Base-by-base conservation (phyloP, 1,284 basidiomycete genomes). In the Cryptococcus sp. region DNA sequence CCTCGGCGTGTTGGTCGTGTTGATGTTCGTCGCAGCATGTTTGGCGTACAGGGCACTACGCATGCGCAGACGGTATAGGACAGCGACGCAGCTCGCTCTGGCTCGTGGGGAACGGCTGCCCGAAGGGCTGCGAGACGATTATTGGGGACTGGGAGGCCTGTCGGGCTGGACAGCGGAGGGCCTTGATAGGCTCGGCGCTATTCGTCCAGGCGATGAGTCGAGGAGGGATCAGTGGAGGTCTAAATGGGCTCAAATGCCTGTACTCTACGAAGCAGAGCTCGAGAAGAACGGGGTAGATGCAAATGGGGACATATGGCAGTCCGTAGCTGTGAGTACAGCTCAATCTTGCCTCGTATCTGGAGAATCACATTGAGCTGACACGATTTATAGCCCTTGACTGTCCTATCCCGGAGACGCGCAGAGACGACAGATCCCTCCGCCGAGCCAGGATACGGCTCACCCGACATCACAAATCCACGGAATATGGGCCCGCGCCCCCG, bases 1-100 rank as follows among this genome's bases (percentile, higher is more conserved):
- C 46, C 69, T 76, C n/a, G 74, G 69, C 23, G 69, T 75, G 15
- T 60, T 76, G 15, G 65, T 73, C 38, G 57, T 71, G 25, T 61
- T 76, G 17, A 58, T 75, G 39, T 35, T 60, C 15, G 52, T 73
- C 19, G 74, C 72, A 3, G 67, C 60, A 7, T 65, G 65, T 30
- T 52, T 76, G 13, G 68, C 69, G 13, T 54, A 62, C 20, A 62
- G 72, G 30, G 64, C 67, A 3, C 67, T 70, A 49, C 63, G 70
- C 25, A 60, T 72, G 41, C 61, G 74, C 23, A 54, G 72, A 19
- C 67, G 69, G 35, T 75, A 73, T 56, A 65, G 72, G 11, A 67
- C 68, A 15, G 72, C 73, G 2, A 64, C 70, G 6, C 73, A 73
- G 50, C 49, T 71, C 4, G 73, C 74, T 5, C 50, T 76, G 11